Evolutionary conservation across 2,329 filamentous ascomycete species (phyloP).

Genomic region (Venturia oleaginea): DNA sequence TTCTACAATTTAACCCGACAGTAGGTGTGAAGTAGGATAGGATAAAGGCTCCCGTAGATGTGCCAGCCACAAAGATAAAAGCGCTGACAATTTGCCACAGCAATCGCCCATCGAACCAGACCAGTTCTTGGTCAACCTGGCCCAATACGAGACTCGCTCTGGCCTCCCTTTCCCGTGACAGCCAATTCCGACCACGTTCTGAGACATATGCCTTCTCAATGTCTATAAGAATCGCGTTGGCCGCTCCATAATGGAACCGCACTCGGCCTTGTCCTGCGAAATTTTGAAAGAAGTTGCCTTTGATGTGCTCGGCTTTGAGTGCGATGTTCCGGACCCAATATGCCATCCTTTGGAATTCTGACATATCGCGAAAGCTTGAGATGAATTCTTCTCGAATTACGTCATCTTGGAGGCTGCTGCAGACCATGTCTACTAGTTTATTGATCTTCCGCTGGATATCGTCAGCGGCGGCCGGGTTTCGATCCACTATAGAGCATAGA

Average conservation of each 20-base stretch:
- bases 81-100: slow-evolving; percentile 9
- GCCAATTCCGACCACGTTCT: slow-evolving; percentile 11
- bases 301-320: not conserved
- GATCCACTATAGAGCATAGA: slow-evolving; percentile 14
- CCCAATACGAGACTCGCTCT: slow-evolving; percentile 10
- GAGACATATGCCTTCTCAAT: slow-evolving; percentile 13
- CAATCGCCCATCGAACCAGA: slow-evolving; percentile 13
- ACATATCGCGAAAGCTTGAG: not conserved
- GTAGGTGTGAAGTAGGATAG: slow-evolving; percentile 12
- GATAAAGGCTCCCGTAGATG: slow-evolving; percentile 9
- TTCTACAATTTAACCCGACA: slow-evolving; percentile 11
- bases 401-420: slow-evolving; percentile 4
- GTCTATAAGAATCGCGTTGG: slow-evolving; percentile 12
- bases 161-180: slow-evolving; percentile 5
- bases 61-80: slow-evolving; percentile 4
- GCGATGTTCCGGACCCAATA: slow-evolving; percentile 10
- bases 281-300: slow-evolving; percentile 9
- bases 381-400: slow-evolving; percentile 1
- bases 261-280: slow-evolving; percentile 13
- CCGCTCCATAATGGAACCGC: slow-evolving; percentile 13
- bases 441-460: slow-evolving; percentile 12
- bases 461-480: slow-evolving; percentile 10
- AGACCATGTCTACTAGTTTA: slow-evolving; percentile 11
- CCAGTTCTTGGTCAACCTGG: slow-evolving; percentile 7
- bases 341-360: slow-evolving; percentile 7